Conservation (phyloP, 2,329 filamentous ascomycete species). For the Macrophomina tecta region DNA sequence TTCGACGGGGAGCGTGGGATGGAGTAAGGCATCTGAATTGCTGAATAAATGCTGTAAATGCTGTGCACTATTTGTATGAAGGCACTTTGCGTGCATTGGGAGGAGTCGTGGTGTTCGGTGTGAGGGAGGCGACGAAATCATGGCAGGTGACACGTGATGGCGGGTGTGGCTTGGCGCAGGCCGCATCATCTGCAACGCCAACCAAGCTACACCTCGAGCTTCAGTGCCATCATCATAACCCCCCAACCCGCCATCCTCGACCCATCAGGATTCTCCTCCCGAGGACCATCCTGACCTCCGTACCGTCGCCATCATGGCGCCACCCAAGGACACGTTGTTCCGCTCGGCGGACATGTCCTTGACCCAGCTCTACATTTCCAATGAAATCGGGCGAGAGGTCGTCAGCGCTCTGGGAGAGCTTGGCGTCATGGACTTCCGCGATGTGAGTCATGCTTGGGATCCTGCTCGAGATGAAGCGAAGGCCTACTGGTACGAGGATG, state of each 20-base stretch:
- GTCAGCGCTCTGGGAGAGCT: conserved; percentile 96
- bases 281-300: conserved; percentile 15
- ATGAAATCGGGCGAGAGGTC: conserved; percentile 97
- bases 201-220: conserved; percentile 23
- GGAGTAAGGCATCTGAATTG: not conserved
- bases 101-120: not conserved
- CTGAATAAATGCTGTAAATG: not conserved
- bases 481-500: not conserved
- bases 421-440: conserved; percentile 94
- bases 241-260: not conserved
- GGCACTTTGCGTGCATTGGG: too few relatives aligned
- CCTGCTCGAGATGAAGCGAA: not conserved
- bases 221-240: conserved; percentile 11
- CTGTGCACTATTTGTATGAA: too few relatives aligned
- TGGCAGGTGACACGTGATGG: conserved; percentile 1
- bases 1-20: not conserved
- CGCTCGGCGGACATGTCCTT: conserved; percentile 99
- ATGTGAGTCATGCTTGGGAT: conserved; percentile 67
- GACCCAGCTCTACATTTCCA: conserved; percentile 99
- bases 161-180: not conserved
- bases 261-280: conserved; percentile 14
- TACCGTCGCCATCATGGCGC: conserved; percentile 59
- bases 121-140: not conserved
- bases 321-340: conserved; percentile 88
- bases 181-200: conserved; percentile 25